phyloP scores from a whole-genome alignment of 208 protist genomes.

The Acanthamoeba healyi region DNA sequence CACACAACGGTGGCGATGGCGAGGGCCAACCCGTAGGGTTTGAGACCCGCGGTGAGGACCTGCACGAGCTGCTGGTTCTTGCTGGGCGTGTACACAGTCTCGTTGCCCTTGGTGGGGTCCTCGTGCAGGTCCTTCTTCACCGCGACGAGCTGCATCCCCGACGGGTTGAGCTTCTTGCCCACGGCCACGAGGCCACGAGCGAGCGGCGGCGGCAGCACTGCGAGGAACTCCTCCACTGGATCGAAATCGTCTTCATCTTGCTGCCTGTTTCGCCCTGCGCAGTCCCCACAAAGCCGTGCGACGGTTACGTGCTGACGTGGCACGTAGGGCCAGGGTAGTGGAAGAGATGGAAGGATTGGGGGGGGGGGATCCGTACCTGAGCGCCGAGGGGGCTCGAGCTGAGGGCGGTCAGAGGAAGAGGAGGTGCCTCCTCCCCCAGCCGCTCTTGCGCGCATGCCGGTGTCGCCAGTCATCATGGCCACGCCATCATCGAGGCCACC shows the following conservation, averaged over 20 bases:
- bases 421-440: not conserved
- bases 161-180: conserved; percentile 59
- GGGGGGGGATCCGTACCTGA: too few species aligned
- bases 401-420: not conserved
- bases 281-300: not conserved
- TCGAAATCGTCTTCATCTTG: conserved; percentile 19
- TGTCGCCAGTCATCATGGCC: conserved; percentile 8
- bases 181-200: not conserved
- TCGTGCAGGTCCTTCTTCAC: conserved; percentile 53
- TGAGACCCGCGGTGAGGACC: conserved; percentile 10
- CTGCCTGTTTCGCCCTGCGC: not conserved
- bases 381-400: not conserved
- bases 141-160: not conserved
- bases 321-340: not conserved
- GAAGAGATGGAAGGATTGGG: not conserved
- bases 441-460: not conserved
- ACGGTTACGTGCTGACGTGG: too few species aligned
- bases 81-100: not conserved
- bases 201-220: not conserved
- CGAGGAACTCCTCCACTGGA: conserved; percentile 41
- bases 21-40: conserved; percentile 24
- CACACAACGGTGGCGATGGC: not conserved
- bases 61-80: not conserved
- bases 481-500: not conserved
- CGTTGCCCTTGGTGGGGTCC: not conserved